Conservation (phyloP, 179 eudicot species). For the Spergularia azorica region DNA sequence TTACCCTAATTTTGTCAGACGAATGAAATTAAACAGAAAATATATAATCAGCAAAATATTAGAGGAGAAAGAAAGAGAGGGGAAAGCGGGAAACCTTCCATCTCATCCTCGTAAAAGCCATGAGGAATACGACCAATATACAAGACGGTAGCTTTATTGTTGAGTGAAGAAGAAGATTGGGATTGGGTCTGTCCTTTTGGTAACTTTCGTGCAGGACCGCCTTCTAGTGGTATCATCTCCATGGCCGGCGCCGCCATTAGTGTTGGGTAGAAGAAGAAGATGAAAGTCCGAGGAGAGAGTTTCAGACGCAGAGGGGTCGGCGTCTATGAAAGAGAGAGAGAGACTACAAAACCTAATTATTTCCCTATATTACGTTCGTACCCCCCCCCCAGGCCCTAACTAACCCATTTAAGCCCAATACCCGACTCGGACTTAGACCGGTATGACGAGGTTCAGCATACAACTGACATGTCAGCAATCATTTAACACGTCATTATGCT, state of each 20-base stretch:
- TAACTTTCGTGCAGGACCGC: conserved; percentile 59
- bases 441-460: too few relatives aligned
- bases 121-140: conserved; percentile 90
- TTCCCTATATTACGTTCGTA: too few relatives aligned
- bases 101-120: conserved; percentile 89
- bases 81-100: conserved; percentile 53
- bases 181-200: conserved; percentile 23
- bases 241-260: neutral
- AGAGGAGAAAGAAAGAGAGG: neutral
- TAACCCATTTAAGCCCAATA: too few relatives aligned
- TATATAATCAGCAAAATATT: neutral
- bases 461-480: too few relatives aligned
- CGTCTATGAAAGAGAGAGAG: too few relatives aligned
- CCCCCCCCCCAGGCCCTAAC: too few relatives aligned
- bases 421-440: too few relatives aligned
- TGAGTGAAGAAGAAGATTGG: conserved; percentile 15
- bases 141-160: conserved; percentile 59
- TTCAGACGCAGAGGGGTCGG: too few relatives aligned
- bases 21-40: neutral
- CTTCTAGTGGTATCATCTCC: conserved; percentile 56
- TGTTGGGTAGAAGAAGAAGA: too few relatives aligned
- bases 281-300: too few relatives aligned
- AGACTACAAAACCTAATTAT: too few relatives aligned
- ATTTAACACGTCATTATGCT: too few relatives aligned
- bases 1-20: neutral